phyloP scores from a whole-genome alignment of 2,329 filamentous ascomycete genomes.

The Cucurbitaria berberidis region DNA sequence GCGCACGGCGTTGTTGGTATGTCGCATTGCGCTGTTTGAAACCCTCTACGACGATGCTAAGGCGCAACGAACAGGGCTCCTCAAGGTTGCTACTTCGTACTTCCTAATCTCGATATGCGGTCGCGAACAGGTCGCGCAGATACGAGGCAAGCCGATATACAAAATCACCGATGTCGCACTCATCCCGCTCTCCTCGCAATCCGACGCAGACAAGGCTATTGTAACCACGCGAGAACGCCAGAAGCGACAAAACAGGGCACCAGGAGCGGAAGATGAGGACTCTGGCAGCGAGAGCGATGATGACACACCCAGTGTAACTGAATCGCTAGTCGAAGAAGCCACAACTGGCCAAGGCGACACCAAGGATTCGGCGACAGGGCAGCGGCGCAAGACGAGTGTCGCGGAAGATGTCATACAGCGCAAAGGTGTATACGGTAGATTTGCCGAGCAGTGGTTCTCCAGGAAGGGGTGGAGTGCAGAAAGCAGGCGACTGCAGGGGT shows the following conservation, averaged over 20 bases:
- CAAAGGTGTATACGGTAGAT: constrained; percentile 83
- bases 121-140: constrained; percentile 85
- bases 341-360: constrained; percentile 42
- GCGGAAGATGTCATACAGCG: constrained; percentile 87
- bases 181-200: constrained; percentile 81
- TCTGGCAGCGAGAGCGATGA: constrained; percentile 45
- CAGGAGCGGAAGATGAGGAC: constrained; percentile 29
- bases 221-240: constrained; percentile 61
- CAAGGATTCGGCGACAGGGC: constrained; percentile 39
- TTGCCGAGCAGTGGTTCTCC: constrained; percentile 91
- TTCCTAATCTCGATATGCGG: constrained; percentile 88
- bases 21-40: constrained; percentile 4
- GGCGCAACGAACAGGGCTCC: constrained; percentile 67
- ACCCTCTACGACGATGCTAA: constrained; percentile 1
- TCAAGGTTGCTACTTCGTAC: constrained; percentile 79
- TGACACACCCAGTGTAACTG: constrained; percentile 42
- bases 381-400: constrained; percentile 61
- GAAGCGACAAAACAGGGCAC: constrained; percentile 45
- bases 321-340: constrained; percentile 46
- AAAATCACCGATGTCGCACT: constrained; percentile 86
- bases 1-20: constrained; percentile 64
- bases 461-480: constrained; percentile 79
- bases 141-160: constrained; percentile 82
- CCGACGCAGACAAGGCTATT: constrained; percentile 76
- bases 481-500: constrained; percentile 70